Conservation (phyloP, 2,329 filamentous ascomycete genomes). For the Dactylellina cionopaga region DNA sequence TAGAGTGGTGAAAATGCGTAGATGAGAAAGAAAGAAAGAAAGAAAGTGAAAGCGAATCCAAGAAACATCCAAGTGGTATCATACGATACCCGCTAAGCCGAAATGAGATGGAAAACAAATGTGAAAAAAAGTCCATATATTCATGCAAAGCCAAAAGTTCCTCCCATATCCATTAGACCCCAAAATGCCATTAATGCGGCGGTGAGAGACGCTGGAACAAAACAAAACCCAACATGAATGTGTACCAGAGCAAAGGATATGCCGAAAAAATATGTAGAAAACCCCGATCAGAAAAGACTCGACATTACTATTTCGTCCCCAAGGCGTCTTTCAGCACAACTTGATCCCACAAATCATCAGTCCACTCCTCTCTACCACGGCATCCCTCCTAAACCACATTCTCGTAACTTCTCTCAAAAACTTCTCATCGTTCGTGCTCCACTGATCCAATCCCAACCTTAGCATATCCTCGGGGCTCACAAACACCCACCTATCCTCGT, state of each 20-base stretch:
- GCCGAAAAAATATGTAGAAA: neutral
- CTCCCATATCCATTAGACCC: constrained; percentile 21
- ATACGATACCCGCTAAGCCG: constrained; percentile 23
- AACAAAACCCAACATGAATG: neutral
- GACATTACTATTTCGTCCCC: too few species aligned
- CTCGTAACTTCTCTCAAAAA: constrained; percentile 73
- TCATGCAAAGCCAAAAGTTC: constrained; percentile 20
- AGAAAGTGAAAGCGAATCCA: neutral
- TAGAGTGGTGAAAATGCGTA: too few species aligned
- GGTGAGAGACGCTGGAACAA: constrained; percentile 1
- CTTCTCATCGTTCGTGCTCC: constrained; percentile 75
- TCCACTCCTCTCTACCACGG: constrained; percentile 66
- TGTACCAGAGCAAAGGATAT: constrained; percentile 13
- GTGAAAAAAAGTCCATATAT: neutral
- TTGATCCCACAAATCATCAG: constrained; percentile 51
- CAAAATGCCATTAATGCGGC: neutral
- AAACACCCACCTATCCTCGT: constrained; percentile 62
- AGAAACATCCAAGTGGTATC: too few species aligned
- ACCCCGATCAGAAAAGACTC: too few species aligned
- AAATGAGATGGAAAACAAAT: neutral
- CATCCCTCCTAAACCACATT: constrained; percentile 73
- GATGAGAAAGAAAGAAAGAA: neutral
- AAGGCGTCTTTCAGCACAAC: constrained; percentile 37
- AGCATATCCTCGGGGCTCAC: constrained; percentile 74
- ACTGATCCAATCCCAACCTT: constrained; percentile 79